Conservation (phyloP, 345 rosid species). For the Bretschneidera sinensis region DNA sequence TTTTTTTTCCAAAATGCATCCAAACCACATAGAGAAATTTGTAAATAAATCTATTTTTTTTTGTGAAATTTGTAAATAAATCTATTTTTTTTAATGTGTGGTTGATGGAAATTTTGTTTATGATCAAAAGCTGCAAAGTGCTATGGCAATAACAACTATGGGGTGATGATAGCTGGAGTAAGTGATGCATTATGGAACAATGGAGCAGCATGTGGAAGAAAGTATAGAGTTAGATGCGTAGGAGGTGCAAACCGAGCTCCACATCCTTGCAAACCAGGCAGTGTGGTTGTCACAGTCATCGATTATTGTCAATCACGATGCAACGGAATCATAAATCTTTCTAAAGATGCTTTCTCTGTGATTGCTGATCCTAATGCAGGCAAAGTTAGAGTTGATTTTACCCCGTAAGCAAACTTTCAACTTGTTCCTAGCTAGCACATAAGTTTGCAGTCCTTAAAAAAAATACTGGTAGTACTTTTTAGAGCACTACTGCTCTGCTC, state of each 20-base stretch:
- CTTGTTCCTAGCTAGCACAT: too few relatives aligned
- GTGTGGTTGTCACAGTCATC: slow-evolving; percentile 32
- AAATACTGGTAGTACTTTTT: too few relatives aligned
- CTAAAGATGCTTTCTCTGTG: slow-evolving; percentile 39
- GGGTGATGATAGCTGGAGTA: slow-evolving; percentile 45
- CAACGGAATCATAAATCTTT: slow-evolving; percentile 36
- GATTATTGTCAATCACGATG: slow-evolving; percentile 37
- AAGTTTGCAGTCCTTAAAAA: too few relatives aligned
- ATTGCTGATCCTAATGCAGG: slow-evolving; percentile 46
- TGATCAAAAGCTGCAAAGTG: slow-evolving; percentile 38
- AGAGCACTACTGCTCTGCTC: too few relatives aligned
- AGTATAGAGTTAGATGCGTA: slow-evolving; percentile 34
- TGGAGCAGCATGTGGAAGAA: slow-evolving; percentile 39
- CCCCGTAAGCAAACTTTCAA: too few relatives aligned
- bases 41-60: background rate
- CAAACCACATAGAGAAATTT: background rate
- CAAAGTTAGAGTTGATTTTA: slow-evolving; percentile 24
- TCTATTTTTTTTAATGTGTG: slow-evolving; percentile 3
- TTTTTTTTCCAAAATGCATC: background rate
- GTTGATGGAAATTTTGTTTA: background rate
- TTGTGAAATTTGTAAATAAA: background rate
- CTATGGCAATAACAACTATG: slow-evolving; percentile 13
- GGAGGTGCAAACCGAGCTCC: slow-evolving; percentile 30
- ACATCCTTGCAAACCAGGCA: slow-evolving; percentile 36
- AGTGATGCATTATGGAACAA: slow-evolving; percentile 41